Evolutionary conservation across 345 rosid genomes (phyloP).

Genomic region (Melaleuca alternifolia): DNA sequence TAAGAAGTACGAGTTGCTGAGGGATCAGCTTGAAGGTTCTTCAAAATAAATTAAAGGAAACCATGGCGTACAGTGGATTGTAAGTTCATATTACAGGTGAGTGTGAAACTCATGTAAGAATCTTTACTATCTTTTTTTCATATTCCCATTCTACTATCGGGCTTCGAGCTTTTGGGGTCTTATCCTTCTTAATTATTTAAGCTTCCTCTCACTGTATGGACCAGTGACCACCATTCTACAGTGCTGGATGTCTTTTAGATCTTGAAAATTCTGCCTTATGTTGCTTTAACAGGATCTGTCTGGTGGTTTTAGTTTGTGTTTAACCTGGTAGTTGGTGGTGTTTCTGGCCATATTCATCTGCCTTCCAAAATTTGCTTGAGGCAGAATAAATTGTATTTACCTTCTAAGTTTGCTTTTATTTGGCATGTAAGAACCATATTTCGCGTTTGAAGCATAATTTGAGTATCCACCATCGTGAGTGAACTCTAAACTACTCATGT

Average conservation of each 20-base stretch:
- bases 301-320: background rate
- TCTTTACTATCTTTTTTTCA: background rate
- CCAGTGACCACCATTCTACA: background rate
- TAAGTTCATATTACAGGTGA: background rate
- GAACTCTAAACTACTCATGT: background rate
- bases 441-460: background rate
- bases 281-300: background rate
- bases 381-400: background rate
- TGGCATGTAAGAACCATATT: background rate
- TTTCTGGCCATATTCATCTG: background rate
- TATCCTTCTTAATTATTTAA: background rate
- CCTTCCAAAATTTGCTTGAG: background rate
- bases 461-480: background rate
- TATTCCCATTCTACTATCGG: background rate
- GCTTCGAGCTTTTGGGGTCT: background rate
- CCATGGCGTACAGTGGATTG: background rate
- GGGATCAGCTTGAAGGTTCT: slow-evolving; percentile 68
- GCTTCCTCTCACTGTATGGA: background rate
- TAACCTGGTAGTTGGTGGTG: background rate
- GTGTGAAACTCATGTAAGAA: background rate
- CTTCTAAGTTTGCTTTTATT: background rate
- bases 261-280: background rate
- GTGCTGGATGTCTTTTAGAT: background rate
- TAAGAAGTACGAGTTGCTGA: slow-evolving; percentile 70
- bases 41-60: slow-evolving; percentile 9